These are phyloP conservation scores for Barbarea vulgaris DNA, from an alignment of 345 rosid species.

Conservation along the genomic window DNA sequence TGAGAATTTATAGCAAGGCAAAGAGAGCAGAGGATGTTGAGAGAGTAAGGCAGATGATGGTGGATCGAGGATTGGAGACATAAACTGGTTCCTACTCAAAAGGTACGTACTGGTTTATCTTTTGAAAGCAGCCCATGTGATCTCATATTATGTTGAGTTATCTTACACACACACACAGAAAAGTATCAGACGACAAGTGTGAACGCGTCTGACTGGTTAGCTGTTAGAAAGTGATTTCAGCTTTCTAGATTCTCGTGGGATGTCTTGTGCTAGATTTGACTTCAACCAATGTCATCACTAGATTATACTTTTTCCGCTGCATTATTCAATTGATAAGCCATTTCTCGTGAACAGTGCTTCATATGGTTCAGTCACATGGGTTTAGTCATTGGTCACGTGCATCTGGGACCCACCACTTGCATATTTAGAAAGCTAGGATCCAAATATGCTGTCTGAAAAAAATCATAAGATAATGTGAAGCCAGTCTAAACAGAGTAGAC, in stretches of 20 bases:
- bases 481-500: neutral
- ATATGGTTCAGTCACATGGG: constrained; percentile 40
- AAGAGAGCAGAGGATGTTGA: constrained; percentile 55
- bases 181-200: constrained; percentile 10
- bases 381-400: constrained; percentile 38
- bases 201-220: constrained; percentile 32
- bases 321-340: constrained; percentile 35
- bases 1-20: constrained; percentile 59
- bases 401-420: constrained; percentile 38
- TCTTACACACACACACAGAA: constrained; percentile 24
- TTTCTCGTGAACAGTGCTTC: constrained; percentile 35
- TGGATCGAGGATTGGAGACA: constrained; percentile 62
- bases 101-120: constrained; percentile 21
- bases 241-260: constrained; percentile 33
- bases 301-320: constrained; percentile 29
- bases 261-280: constrained; percentile 30
- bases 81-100: constrained; percentile 1
- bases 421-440: constrained; percentile 30
- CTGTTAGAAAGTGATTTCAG: constrained; percentile 13
- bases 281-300: constrained; percentile 10
- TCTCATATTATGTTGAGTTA: neutral
- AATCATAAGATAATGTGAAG: constrained; percentile 25
- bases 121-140: constrained; percentile 15
- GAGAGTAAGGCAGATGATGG: constrained; percentile 66
- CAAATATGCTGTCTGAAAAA: constrained; percentile 28